These are phyloP conservation scores for Aspergillus mulundensis DNA, from an alignment of 495 filamentous ascomycete genomes.

Conservation along the genomic window DNA sequence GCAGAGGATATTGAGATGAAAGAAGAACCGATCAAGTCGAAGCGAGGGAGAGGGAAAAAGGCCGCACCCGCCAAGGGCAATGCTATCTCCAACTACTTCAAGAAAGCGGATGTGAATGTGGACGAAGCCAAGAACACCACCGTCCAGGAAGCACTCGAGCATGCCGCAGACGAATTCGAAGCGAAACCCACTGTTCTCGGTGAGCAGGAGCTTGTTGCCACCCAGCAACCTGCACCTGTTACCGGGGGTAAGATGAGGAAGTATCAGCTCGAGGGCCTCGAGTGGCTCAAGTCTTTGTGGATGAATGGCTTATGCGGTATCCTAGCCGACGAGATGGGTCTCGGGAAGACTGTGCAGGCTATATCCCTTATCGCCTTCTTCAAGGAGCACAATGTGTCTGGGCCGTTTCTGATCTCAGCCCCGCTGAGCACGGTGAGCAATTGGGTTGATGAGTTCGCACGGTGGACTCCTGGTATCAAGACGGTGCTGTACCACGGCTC, in stretches of 20 bases:
- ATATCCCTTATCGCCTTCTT: slow-evolving; percentile 88
- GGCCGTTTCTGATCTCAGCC: slow-evolving; percentile 85
- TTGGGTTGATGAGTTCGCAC: slow-evolving; percentile 92
- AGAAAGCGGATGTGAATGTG: slow-evolving; percentile 53
- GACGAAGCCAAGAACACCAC: slow-evolving; percentile 45
- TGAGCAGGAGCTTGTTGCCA: slow-evolving; percentile 72
- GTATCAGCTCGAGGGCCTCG: slow-evolving; percentile 91
- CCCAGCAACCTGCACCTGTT: slow-evolving; percentile 78
- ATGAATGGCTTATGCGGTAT: slow-evolving; percentile 96
- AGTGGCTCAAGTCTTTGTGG: slow-evolving; percentile 82
- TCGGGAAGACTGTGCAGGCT: slow-evolving; percentile 93
- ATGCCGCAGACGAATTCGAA: slow-evolving; percentile 51
- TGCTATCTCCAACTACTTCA: slow-evolving; percentile 54
- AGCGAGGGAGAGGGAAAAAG: slow-evolving; percentile 32
- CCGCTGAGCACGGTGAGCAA: slow-evolving; percentile 90
- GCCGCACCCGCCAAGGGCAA: slow-evolving; percentile 25
- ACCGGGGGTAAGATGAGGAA: slow-evolving; percentile 86
- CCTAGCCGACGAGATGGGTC: slow-evolving; percentile 94
- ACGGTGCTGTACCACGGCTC: slow-evolving; percentile 86
- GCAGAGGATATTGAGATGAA: slow-evolving; percentile 16
- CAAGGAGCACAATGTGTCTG: slow-evolving; percentile 78
- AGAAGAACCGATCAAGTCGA: slow-evolving; percentile 14
- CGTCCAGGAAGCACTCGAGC: slow-evolving; percentile 51
- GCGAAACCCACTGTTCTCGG: slow-evolving; percentile 62
- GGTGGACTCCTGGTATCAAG: slow-evolving; percentile 84